Evolutionary conservation across 441 rosid genomes (phyloP), one percentile per base, ranked within the genome.

Genomic region (Euphorbia corollata): DNA sequence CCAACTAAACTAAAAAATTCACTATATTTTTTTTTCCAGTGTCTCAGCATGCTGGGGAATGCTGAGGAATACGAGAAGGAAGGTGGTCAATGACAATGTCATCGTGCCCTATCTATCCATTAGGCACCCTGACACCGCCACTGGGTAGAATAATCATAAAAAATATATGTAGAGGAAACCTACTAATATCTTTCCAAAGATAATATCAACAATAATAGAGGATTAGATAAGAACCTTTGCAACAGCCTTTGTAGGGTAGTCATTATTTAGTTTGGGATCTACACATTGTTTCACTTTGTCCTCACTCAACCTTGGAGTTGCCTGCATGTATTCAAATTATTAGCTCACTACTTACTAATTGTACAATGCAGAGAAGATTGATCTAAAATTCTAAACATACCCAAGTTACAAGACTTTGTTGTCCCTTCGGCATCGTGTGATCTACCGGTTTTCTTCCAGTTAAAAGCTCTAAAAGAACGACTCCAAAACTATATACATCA

Each of bases 371-470:
- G 16, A 45, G 16, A 13, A 10, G 16, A 38, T 45, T 45, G 16
- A 39, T 45, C 50, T 45, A 45, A 58, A 27, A 9, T 45, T 13
- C 3, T 54, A 64, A 70, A 77, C 85, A 47, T 32, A 93, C 97
- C 98, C 97, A 93, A 30, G 98, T 93, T 9, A 90, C 98, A 57
- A 93, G 96, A 82, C 96, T 90, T 61, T 93, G 97, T 71, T 93
- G 98, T 56, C 98, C 98, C 80, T 89, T 90, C 18, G 98, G 97
- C 98, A 93, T 90, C 66, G 95, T 91, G 69, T 93, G 98, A 63
- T 90, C 98, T 43, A 90, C 97, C 2, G 98, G 98, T 78, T 93
- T 90, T 79, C 98, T 77, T 64, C 98, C 98, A 0, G 98, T 93
- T 72, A 93, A 75, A 19, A 93, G 87, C 80, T 93, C 98, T 66